These are phyloP conservation scores for Escallonia herrerae DNA, from an alignment of 129 eudicot genomes.

Conservation along the genomic window DNA sequence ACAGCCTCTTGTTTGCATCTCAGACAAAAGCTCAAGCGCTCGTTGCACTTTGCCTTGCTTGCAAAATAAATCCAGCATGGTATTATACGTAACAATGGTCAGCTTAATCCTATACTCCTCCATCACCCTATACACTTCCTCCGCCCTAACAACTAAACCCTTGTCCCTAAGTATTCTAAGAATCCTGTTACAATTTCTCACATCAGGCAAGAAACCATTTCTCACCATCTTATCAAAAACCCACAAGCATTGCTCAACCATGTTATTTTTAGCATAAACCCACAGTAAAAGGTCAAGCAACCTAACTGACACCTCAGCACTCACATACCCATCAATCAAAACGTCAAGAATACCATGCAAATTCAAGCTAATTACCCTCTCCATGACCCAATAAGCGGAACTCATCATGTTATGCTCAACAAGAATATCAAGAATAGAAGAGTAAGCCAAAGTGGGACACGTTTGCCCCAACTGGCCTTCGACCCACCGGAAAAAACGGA, in stretches of 20 bases:
- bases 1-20: constrained; percentile 42
- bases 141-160: constrained; percentile 18
- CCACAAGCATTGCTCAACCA: constrained; percentile 34
- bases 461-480: constrained; percentile 33
- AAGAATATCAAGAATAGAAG: constrained; percentile 44
- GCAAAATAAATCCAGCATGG: constrained; percentile 55
- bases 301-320: constrained; percentile 20
- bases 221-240: constrained; percentile 47
- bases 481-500: constrained; percentile 46
- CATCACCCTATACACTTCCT: constrained; percentile 40
- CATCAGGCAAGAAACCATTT: constrained; percentile 44
- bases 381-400: constrained; percentile 33
- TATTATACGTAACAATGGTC: constrained; percentile 47
- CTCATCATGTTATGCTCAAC: constrained; percentile 29
- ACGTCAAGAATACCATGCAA: constrained; percentile 32
- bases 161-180: constrained; percentile 46
- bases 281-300: constrained; percentile 41
- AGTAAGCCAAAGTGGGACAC: constrained; percentile 24
- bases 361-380: constrained; percentile 31
- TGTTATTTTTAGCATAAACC: constrained; percentile 19
- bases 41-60: constrained; percentile 37
- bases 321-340: constrained; percentile 30
- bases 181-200: constrained; percentile 54
- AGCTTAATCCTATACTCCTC: constrained; percentile 31
- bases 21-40: constrained; percentile 29